Base-by-base conservation (phyloP, 2,329 filamentous ascomycete genomes). In the Curvularia spicifera region DNA sequence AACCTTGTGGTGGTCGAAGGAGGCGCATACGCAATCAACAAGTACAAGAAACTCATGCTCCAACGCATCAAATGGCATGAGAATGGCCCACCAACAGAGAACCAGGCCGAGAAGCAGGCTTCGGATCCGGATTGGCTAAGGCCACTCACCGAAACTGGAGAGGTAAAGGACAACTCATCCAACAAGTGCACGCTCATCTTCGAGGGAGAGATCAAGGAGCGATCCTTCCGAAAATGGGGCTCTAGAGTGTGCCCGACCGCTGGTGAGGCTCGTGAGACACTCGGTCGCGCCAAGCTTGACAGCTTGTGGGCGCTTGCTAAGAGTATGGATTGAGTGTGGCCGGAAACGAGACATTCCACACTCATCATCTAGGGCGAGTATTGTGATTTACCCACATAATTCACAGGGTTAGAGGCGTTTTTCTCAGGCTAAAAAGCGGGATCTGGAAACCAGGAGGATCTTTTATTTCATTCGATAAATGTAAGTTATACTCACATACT, bases 41-140 rank as follows among this genome's bases (percentile, higher is more conserved):
- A 89, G 62, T 98, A 94, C 82, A 92, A 90, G 76, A 97, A 97
- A 76, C 83, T 99, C 29, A 93, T 99, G 91, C 82, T 96, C 43
- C 89, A 94, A 67, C 92, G 95, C 47, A 93, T 98, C 71, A 90
- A 96, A 76, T 99, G 96, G 95, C 90, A 90, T 2, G 93, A 98
- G 74, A 97, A 96, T 68, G 85, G 87, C 0, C 87, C 88, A 2
- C 89, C 93, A 0, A 83, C 87, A 42, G 83, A 83, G 9, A 79
- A 77, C 31, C 77, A 79, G 53, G 80, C 87, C 59, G 84, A 83
- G 37, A 88, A 88, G 56, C 82, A 84, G 56, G 86, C 85, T 57
- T 84, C 85, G 1, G 82, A 88, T 46, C 87, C 87, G 18, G 75
- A 82, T 44, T 97, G 93, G 92, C 82, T 97, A 47, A 85, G 89